Evolutionary conservation across 768 basidiomycete species (phyloP).

Genomic region (Obba rivulosa): DNA sequence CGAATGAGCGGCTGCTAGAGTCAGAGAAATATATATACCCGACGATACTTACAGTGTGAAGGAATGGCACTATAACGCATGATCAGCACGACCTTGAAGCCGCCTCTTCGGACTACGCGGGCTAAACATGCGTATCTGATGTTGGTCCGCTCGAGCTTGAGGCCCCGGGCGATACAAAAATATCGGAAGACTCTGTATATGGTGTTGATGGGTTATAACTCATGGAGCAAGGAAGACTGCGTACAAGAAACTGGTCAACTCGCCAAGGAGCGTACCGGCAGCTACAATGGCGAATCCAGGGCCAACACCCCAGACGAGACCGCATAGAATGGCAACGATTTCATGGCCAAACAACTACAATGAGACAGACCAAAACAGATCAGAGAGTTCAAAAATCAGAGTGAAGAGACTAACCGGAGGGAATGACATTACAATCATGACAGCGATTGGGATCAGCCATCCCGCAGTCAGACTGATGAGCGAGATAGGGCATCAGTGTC

Average conservation of each 20-base stretch:
- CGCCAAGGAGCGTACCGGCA: conserved; percentile 77
- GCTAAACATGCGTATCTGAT: conserved; percentile 42
- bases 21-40: background rate
- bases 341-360: conserved; percentile 83
- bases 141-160: conserved; percentile 46
- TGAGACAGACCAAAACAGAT: background rate
- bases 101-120: conserved; percentile 74
- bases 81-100: conserved; percentile 74
- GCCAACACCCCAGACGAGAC: conserved; percentile 87
- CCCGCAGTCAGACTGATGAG: conserved; percentile 22
- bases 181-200: conserved; percentile 72
- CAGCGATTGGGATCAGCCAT: conserved; percentile 37
- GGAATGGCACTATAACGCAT: conserved; percentile 78
- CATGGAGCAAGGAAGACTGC: conserved; percentile 14
- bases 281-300: conserved; percentile 81
- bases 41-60: conserved; percentile 61
- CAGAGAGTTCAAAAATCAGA: background rate
- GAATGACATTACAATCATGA: conserved; percentile 37
- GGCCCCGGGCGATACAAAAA: conserved; percentile 70
- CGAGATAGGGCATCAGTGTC: background rate
- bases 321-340: conserved; percentile 81
- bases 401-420: conserved; percentile 24
- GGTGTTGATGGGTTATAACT: background rate
- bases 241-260: conserved; percentile 81
- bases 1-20: background rate